Conservation (phyloP, 495 filamentous ascomycete genomes). For the Lindgomyces ingoldianus region DNA sequence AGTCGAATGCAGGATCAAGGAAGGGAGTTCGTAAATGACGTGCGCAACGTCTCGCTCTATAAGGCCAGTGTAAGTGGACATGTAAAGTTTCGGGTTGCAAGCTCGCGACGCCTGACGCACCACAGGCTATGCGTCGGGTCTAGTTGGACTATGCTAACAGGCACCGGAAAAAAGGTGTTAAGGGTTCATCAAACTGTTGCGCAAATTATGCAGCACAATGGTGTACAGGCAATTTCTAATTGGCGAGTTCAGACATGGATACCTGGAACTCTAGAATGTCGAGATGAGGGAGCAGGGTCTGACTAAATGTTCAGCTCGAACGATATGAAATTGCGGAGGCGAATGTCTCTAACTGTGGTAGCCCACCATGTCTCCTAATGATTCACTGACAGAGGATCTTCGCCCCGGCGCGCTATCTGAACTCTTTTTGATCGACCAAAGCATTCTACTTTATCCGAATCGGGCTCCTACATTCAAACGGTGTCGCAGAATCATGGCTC, state of each 20-base stretch:
- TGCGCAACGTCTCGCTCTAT: background rate
- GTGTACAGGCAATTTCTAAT: background rate
- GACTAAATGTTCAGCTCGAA: background rate
- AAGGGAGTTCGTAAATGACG: background rate
- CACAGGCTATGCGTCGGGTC: background rate
- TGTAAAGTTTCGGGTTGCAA: conserved; percentile 1
- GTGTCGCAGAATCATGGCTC: too few relatives aligned
- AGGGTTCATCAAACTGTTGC: background rate
- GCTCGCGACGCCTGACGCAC: conserved; percentile 1
- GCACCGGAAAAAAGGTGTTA: conserved; percentile 1
- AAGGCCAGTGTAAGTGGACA: background rate
- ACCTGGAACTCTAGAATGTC: background rate
- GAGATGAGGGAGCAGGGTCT: background rate
- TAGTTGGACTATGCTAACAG: background rate
- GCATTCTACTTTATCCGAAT: too few relatives aligned
- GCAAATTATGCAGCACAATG: background rate
- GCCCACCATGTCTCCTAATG: too few relatives aligned
- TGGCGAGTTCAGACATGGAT: conserved; percentile 3
- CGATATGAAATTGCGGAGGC: conserved; percentile 5
- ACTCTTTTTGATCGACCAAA: too few relatives aligned
- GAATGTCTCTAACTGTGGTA: background rate
- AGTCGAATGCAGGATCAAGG: background rate
- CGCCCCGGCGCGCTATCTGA: too few relatives aligned
- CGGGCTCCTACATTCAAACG: too few relatives aligned
- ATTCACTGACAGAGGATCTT: too few relatives aligned